phyloP scores from a whole-genome alignment of 805 yeast species.

The Nakazawaea laoshanensis region DNA sequence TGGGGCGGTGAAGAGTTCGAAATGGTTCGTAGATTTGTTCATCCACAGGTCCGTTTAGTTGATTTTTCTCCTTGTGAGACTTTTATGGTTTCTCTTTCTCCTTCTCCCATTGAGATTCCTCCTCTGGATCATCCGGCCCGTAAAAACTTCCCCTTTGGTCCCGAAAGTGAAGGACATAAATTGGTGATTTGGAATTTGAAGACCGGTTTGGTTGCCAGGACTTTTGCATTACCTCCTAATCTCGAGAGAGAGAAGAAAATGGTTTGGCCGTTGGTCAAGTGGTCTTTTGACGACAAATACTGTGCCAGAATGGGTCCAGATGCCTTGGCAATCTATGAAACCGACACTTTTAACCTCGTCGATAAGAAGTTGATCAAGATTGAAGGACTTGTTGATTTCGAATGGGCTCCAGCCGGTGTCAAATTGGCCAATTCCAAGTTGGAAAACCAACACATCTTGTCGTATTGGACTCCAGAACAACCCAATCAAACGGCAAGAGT shows the following conservation, averaged over 20 bases:
- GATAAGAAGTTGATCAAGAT: conserved; percentile 82
- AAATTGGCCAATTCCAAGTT: conserved; percentile 47
- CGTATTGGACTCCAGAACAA: conserved; percentile 95
- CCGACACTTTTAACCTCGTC: conserved; percentile 65
- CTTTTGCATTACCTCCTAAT: conserved; percentile 82
- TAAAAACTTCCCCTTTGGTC: conserved; percentile 71
- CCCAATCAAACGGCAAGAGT: conserved; percentile 93
- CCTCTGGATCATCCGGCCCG: conserved; percentile 57
- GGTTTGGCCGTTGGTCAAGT: conserved; percentile 95
- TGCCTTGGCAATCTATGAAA: conserved; percentile 84
- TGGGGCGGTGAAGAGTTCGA: conserved; percentile 90
- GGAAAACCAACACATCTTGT: conserved; percentile 55
- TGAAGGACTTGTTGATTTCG: conserved; percentile 82
- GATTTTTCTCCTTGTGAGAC: conserved; percentile 92
- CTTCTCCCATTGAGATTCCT: conserved; percentile 70
- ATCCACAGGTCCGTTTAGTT: conserved; percentile 80
- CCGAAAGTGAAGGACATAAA: conserved; percentile 87
- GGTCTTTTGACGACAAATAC: conserved; percentile 89
- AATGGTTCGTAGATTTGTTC: conserved; percentile 70
- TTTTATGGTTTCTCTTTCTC: conserved; percentile 83
- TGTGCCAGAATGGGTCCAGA: conserved; percentile 95
- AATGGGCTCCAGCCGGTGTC: conserved; percentile 89
- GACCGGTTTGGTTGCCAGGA: conserved; percentile 76
- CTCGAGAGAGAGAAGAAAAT: conserved; percentile 56
- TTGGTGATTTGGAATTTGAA: conserved; percentile 87